Conservation (phyloP, 257 asterid genomes). For the Avicennia marina region DNA sequence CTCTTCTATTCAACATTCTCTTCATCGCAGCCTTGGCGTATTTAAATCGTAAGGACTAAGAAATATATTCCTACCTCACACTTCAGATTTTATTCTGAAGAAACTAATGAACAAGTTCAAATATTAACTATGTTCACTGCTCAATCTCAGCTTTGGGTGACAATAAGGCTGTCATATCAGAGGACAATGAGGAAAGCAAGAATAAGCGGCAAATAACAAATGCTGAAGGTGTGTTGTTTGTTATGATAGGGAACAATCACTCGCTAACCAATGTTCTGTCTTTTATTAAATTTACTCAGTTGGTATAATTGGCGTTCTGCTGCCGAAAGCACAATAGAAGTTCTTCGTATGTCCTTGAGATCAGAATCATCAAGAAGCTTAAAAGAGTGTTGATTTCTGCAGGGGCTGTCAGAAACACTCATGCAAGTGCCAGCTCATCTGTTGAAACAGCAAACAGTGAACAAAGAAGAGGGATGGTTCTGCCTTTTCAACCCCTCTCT, state of each 20-base stretch:
- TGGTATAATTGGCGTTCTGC: not conserved
- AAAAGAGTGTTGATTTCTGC: conserved; percentile 10
- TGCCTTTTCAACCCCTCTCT: conserved; percentile 78
- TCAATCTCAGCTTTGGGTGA: conserved; percentile 60
- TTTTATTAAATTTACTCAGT: not conserved
- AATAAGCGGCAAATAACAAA: conserved; percentile 14
- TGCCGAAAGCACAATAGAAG: not conserved
- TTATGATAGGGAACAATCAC: not conserved
- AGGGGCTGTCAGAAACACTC: conserved; percentile 36
- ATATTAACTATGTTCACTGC: conserved; percentile 11
- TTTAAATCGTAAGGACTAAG: conserved; percentile 70
- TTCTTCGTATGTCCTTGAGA: not conserved
- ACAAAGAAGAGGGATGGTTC: conserved; percentile 62
- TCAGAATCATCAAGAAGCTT: not conserved
- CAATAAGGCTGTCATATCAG: conserved; percentile 41
- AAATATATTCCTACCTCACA: no score
- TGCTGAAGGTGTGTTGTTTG: conserved; percentile 37
- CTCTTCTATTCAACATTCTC: conserved; percentile 65
- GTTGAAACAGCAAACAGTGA: conserved; percentile 19
- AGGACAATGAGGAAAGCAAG: conserved; percentile 33
- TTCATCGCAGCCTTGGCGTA: conserved; percentile 64
- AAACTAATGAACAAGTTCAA: not conserved
- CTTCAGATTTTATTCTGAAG: not conserved
- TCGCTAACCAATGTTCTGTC: not conserved
- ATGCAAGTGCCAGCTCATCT: no score